These are phyloP conservation scores for Phytophthora megakarya DNA, from an alignment of 352 stramenopile genomes.

Conservation along the genomic window DNA sequence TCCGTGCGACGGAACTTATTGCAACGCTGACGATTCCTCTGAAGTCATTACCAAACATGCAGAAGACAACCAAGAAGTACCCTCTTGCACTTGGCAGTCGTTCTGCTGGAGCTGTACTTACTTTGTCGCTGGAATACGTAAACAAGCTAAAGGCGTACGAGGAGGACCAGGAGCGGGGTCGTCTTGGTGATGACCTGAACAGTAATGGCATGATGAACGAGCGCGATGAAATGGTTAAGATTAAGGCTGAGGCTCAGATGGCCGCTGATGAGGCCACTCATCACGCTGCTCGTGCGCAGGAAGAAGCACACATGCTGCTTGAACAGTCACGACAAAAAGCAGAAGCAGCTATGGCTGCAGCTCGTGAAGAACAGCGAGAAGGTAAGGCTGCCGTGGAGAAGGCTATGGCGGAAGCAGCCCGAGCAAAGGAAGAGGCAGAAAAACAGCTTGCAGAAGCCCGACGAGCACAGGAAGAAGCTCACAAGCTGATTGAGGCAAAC, in stretches of 20 bases:
- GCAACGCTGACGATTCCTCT: constrained; percentile 79
- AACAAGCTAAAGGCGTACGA: constrained; percentile 85
- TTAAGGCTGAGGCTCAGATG: constrained; percentile 82
- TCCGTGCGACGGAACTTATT: constrained; percentile 74
- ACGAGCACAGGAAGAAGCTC: constrained; percentile 76
- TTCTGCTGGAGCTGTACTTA: constrained; percentile 77
- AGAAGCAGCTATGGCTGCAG: constrained; percentile 81
- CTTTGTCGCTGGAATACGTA: constrained; percentile 80
- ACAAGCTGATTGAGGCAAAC: constrained; percentile 87
- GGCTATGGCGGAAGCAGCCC: constrained; percentile 80
- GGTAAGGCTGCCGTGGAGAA: constrained; percentile 84
- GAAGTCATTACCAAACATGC: constrained; percentile 84
- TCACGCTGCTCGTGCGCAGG: constrained; percentile 67
- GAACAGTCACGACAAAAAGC: constrained; percentile 82
- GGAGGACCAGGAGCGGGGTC: constrained; percentile 67
- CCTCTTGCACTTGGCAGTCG: constrained; percentile 79
- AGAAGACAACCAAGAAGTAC: constrained; percentile 85
- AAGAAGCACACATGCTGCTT: constrained; percentile 75
- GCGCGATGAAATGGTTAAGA: constrained; percentile 84
- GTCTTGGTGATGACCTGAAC: constrained; percentile 62
- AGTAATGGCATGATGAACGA: constrained; percentile 72
- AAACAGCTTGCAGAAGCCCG: constrained; percentile 77
- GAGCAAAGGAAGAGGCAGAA: constrained; percentile 81
- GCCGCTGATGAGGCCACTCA: constrained; percentile 80
- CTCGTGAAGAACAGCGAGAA: constrained; percentile 78